These are phyloP conservation scores for Neopestalotiopsis sp. DNA, from an alignment of 2,329 filamentous ascomycete genomes.

Conservation along the genomic window DNA sequence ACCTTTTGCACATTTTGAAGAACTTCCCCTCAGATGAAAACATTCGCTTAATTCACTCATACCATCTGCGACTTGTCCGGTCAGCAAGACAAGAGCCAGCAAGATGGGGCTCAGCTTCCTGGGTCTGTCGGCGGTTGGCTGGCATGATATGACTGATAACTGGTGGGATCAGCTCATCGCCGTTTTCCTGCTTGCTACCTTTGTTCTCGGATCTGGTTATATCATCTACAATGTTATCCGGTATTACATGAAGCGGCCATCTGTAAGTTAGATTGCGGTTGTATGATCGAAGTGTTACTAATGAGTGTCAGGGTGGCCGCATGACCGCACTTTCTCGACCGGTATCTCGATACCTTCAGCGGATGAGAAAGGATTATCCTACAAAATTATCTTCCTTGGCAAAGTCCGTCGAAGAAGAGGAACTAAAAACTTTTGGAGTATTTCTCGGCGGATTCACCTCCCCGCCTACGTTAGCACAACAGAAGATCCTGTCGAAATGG, in stretches of 20 bases:
- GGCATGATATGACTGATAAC: slow-evolving; percentile 11
- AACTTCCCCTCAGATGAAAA: not conserved
- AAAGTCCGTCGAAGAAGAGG: not conserved
- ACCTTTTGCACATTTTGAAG: not conserved
- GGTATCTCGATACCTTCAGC: slow-evolving; percentile 7
- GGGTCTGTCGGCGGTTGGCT: slow-evolving; percentile 11
- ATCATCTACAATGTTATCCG: not conserved
- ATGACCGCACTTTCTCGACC: not conserved
- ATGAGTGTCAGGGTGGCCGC: not conserved
- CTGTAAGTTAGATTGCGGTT: not conserved
- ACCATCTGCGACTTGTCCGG: not conserved
- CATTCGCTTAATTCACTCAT: not conserved
- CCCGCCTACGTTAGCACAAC: slow-evolving; percentile 10
- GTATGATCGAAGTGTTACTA: not conserved
- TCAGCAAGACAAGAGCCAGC: slow-evolving; percentile 7
- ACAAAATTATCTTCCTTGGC: not conserved
- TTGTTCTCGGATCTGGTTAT: slow-evolving; percentile 7
- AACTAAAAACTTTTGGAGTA: slow-evolving; percentile 8
- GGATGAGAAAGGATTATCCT: not conserved
- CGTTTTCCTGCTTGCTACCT: slow-evolving; percentile 4
- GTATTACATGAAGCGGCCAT: not conserved
- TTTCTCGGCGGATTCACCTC: slow-evolving; percentile 9
- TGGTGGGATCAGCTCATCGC: slow-evolving; percentile 11
- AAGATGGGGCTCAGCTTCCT: slow-evolving; percentile 11
- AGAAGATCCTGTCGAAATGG: slow-evolving; percentile 5